Percentiles rank a stretch among this genome's conserved stretches.
Evolutionary conservation across 2,329 filamentous ascomycete species (phyloP).

Genomic region (Talaromyces pinophilus): DNA sequence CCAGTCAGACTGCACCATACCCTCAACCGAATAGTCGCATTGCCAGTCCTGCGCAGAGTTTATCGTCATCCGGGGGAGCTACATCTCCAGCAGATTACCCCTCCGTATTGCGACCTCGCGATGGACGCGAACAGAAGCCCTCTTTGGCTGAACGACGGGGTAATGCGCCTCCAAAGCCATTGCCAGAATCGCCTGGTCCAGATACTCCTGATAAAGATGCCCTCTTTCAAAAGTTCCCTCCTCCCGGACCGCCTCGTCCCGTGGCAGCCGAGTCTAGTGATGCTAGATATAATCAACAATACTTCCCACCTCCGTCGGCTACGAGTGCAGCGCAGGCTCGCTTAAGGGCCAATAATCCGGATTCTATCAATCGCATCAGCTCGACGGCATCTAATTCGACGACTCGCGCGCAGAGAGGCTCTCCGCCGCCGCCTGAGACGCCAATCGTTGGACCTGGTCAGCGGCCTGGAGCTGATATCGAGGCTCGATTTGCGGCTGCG

Average conservation of each 20-base stretch:
- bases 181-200: constrained; percentile 79
- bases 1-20: constrained; percentile 30
- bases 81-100: constrained; percentile 41
- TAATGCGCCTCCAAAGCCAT: constrained; percentile 70
- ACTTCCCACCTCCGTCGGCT: constrained; percentile 58
- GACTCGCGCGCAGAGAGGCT: constrained; percentile 85
- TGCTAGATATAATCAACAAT: constrained; percentile 61
- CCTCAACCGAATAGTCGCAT: constrained; percentile 23
- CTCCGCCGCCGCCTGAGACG: constrained; percentile 91
- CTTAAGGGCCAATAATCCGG: constrained; percentile 55
- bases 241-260: constrained; percentile 40
- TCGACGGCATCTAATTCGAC: constrained; percentile 94
- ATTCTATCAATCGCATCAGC: constrained; percentile 61
- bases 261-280: constrained; percentile 40
- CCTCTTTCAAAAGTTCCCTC: constrained; percentile 69
- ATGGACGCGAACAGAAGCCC: constrained; percentile 56
- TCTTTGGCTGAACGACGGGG: constrained; percentile 78
- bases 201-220: constrained; percentile 73
- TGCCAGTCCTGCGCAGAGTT: constrained; percentile 26
- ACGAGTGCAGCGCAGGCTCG: constrained; percentile 31
- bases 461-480: constrained; percentile 77
- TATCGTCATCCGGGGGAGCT: constrained; percentile 20
- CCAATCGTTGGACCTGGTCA: constrained; percentile 73
- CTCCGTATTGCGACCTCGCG: constrained; percentile 42
- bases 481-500: constrained; percentile 85